Evolutionary conservation across 371 early-diverging fungal genomes (phyloP).

Genomic region (Mortierella sp.): DNA sequence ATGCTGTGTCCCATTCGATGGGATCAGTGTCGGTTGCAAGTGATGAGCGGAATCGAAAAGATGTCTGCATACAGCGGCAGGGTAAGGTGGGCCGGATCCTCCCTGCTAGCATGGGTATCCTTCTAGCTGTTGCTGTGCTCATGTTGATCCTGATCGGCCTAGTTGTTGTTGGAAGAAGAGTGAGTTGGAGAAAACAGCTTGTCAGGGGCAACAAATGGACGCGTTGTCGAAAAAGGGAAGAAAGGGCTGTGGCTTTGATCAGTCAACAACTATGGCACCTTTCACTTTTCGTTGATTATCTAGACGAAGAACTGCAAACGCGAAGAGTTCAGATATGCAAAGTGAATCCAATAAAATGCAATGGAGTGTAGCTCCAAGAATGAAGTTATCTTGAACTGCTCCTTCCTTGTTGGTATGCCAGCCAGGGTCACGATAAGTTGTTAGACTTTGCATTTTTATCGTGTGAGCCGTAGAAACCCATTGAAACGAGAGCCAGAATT

Average conservation of each 20-base stretch:
- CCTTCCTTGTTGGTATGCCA: neutral
- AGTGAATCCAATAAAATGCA: neutral
- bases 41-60: conserved; percentile 13
- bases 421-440: neutral
- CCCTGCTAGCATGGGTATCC: conserved; percentile 11
- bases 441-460: neutral
- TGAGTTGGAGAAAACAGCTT: neutral
- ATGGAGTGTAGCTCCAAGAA: neutral
- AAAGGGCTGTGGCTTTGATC: conserved; percentile 5
- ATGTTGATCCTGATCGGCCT: conserved; percentile 1
- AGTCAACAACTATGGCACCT: neutral
- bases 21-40: conserved; percentile 4
- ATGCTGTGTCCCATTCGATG: conserved; percentile 9
- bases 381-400: neutral
- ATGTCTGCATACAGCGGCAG: conserved; percentile 8
- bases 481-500: neutral
- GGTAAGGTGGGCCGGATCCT: neutral
- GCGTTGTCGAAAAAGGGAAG: neutral
- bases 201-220: neutral
- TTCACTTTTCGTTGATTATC: neutral
- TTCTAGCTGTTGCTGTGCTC: conserved; percentile 15
- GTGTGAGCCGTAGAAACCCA: neutral
- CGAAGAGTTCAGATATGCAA: neutral
- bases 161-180: neutral
- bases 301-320: neutral